phyloP scores from a whole-genome alignment of 768 basidiomycete genomes.

The Krasilnikovozyma curviuscula region DNA sequence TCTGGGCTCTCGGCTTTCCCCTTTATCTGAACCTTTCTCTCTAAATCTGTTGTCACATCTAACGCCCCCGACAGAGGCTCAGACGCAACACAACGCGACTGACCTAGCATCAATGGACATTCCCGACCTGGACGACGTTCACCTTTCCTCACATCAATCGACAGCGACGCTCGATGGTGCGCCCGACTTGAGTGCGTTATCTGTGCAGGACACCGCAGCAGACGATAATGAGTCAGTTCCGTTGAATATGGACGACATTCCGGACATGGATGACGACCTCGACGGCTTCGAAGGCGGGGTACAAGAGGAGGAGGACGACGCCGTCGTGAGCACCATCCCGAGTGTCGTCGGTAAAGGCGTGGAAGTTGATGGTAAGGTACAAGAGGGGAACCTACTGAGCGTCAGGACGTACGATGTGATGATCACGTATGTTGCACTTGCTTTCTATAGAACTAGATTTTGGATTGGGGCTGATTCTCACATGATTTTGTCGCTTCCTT shows the following conservation, averaged over 20 bases:
- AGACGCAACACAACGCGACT: background rate
- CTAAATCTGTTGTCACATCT: background rate
- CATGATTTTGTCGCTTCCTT: background rate
- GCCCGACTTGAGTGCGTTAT: background rate
- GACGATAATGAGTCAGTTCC: conserved; percentile 43
- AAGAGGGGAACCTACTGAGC: conserved; percentile 72
- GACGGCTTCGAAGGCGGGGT: conserved; percentile 27
- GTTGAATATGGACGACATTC: conserved; percentile 90
- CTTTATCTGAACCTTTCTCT: too few relatives aligned
- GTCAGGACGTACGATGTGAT: conserved; percentile 98
- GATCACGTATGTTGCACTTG: conserved; percentile 58
- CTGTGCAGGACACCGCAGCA: background rate
- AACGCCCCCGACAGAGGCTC: background rate
- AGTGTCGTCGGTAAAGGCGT: too few relatives aligned
- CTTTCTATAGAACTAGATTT: too few relatives aligned
- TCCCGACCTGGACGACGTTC: conserved; percentile 50
- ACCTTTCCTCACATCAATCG: conserved; percentile 17
- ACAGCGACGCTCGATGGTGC: conserved; percentile 5
- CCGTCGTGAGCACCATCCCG: too few relatives aligned
- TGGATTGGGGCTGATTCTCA: too few relatives aligned
- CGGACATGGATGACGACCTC: conserved; percentile 86
- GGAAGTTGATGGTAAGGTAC: too few relatives aligned
- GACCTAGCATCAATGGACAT: conserved; percentile 36
- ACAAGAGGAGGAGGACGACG: conserved; percentile 69
- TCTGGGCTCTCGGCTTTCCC: background rate